Conservation (phyloP, 768 basidiomycete species). For the Mycena vulgaris region DNA sequence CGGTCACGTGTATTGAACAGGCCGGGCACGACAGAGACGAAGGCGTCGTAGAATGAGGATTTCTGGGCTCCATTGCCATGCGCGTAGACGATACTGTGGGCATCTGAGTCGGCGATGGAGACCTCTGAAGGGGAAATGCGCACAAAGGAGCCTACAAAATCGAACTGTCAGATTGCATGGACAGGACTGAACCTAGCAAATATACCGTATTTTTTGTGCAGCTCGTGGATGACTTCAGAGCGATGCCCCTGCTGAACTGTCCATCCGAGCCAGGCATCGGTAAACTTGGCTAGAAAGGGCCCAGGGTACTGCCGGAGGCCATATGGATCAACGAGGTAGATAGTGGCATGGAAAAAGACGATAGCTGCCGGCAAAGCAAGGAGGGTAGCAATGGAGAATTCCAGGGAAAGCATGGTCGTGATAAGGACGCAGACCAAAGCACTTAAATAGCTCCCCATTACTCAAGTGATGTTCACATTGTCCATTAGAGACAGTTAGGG, state of each 20-base stretch:
- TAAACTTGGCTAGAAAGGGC: constrained; percentile 77
- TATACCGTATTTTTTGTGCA: constrained; percentile 11
- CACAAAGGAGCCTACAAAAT: background rate
- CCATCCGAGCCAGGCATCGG: constrained; percentile 82
- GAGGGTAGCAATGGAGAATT: too few species aligned
- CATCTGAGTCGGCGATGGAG: background rate
- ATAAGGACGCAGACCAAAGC: too few species aligned
- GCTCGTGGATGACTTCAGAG: constrained; percentile 60
- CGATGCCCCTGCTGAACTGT: constrained; percentile 78
- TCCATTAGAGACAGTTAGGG: too few species aligned
- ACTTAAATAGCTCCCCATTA: too few species aligned
- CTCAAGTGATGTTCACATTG: too few species aligned
- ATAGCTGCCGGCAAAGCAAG: too few species aligned
- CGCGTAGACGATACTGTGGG: background rate
- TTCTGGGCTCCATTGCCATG: background rate
- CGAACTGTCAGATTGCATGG: background rate
- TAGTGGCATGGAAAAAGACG: too few species aligned
- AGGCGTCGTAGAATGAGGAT: background rate
- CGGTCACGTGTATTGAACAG: background rate
- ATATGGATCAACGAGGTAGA: constrained; percentile 70
- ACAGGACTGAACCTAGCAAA: background rate
- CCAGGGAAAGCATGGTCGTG: constrained; percentile 34
- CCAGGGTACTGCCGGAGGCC: constrained; percentile 75
- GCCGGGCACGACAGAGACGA: too few species aligned
- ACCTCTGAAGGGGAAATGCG: background rate